Evolutionary conservation across 1,284 basidiomycete species (phyloP).

Genomic region (Xanthoconium separans): DNA sequence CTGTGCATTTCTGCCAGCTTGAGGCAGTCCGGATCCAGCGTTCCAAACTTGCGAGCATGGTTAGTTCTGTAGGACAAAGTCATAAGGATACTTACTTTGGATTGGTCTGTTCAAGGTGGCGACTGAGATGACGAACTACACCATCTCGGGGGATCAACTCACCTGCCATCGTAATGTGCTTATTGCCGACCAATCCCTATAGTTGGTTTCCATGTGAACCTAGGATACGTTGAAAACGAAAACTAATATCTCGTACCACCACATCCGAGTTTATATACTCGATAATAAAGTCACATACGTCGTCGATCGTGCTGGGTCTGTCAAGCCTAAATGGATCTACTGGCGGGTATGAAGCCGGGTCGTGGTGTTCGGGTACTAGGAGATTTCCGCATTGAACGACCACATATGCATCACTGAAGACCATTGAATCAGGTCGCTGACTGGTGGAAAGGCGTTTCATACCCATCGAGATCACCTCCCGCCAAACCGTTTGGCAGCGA

Average conservation of each 20-base stretch:
- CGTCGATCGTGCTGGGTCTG: conserved; percentile 7
- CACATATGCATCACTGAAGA: conserved; percentile 3
- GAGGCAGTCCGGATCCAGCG: conserved; percentile 1
- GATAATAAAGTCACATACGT: conserved; percentile 9
- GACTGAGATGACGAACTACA: background rate
- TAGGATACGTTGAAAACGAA: background rate
- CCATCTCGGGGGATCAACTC: background rate
- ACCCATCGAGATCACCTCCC: conserved; percentile 11
- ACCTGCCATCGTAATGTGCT: conserved; percentile 11
- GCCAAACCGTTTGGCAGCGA: conserved; percentile 11
- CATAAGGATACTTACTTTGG: background rate
- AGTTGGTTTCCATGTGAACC: background rate
- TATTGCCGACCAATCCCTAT: conserved; percentile 2
- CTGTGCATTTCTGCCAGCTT: conserved; percentile 8
- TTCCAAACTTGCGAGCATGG: background rate
- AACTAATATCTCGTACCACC: conserved; percentile 1
- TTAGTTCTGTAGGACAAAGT: background rate
- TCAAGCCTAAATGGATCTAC: conserved; percentile 2
- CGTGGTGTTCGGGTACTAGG: conserved; percentile 8
- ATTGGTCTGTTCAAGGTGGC: conserved; percentile 1
- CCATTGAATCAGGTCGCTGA: background rate
- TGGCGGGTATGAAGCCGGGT: conserved; percentile 2
- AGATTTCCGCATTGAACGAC: conserved; percentile 7
- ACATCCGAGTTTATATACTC: conserved; percentile 12
- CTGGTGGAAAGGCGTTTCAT: background rate